Base-by-base conservation (phyloP, 1,284 basidiomycete species). In the Ustilago lituana region DNA sequence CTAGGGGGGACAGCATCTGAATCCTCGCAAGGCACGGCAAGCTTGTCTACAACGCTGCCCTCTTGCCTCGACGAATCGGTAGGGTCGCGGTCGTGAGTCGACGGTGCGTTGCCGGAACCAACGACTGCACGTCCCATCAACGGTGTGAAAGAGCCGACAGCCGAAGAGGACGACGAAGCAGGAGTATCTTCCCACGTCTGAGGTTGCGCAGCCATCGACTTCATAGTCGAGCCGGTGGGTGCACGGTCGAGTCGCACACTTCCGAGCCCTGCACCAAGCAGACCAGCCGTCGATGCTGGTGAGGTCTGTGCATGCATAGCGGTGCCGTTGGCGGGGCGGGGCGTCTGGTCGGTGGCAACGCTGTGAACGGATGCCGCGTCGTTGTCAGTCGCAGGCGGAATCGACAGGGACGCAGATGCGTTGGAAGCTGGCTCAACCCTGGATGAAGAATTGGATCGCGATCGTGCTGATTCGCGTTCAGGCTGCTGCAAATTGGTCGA, bases 11-110 rank as follows among this genome's bases (percentile, higher is more conserved):
- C 45, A 22, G 56, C 46, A n/a, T 70, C 71, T 15, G 71, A 73
- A 14, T 31, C 59, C 10, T 73, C 63, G n/a, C 51, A 51, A 9
- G 63, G 62, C 17, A 63, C 51, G 12, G 54, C 32, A 3, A 66
- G 58, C 46, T 52, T 70, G 40, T 72, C 68, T 36, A 72, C 43
- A 33, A 74, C 33, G 40, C 58, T 67, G 17, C 68, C 72, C 14
- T 61, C 68, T n/a, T 50, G 56, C 1, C 35, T 48, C 1, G 63
- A 67, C 9, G 64, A 64, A 11, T 40, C 54, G 14, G 55, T 63
- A 5, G 36, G 45, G 20, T 52, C 39, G 20, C 50, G 69, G 17
- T 47, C 60, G 19, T 68, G 59, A 0, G 27, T 17, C 14, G 47
- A 48, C 12, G 49, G 36, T 3, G 56, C 35, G 15, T 24, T 27